Conservation (phyloP, 805 yeast genomes). For the Hanseniaspora lindneri region DNA sequence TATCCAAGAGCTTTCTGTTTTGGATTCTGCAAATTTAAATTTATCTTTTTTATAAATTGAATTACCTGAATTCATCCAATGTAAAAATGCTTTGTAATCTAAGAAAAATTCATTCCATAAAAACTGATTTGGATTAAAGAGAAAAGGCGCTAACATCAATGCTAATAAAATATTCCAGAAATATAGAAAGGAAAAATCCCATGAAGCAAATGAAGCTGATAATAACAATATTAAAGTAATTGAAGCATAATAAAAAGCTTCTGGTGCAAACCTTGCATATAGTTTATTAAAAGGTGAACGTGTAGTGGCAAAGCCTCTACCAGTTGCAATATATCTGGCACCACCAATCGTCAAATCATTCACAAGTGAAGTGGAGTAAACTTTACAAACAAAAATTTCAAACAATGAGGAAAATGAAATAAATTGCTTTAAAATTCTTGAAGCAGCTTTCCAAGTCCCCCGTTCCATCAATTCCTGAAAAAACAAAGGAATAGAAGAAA, state of each 20-base stretch:
- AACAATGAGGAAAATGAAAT: slow-evolving; percentile 63
- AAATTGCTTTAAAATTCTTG: slow-evolving; percentile 54
- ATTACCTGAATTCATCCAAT: slow-evolving; percentile 40
- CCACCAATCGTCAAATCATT: slow-evolving; percentile 67
- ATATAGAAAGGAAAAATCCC: slow-evolving; percentile 46
- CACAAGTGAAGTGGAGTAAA: slow-evolving; percentile 57
- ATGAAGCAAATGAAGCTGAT: slow-evolving; percentile 48
- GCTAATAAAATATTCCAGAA: slow-evolving; percentile 54
- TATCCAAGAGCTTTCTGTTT: slow-evolving; percentile 32
- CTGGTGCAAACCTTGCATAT: slow-evolving; percentile 58
- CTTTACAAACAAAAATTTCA: slow-evolving; percentile 67
- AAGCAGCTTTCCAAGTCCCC: slow-evolving; percentile 58
- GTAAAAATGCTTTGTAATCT: slow-evolving; percentile 41
- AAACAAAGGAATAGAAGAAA: slow-evolving; percentile 61
- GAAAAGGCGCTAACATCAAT: slow-evolving; percentile 45
- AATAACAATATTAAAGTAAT: slow-evolving; percentile 40
- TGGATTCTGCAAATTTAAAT: slow-evolving; percentile 12
- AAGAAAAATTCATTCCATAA: slow-evolving; percentile 51
- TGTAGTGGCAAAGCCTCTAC: slow-evolving; percentile 69
- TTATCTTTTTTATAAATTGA: slow-evolving; percentile 23
- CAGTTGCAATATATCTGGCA: slow-evolving; percentile 71
- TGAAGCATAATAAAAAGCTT: slow-evolving; percentile 55
- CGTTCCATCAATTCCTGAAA: slow-evolving; percentile 69
- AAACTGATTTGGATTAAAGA: slow-evolving; percentile 57
- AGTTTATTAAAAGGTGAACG: slow-evolving; percentile 54